Evolutionary conservation across 1,139 yeast genomes (phyloP).

Genomic region (Pichia sp.): DNA sequence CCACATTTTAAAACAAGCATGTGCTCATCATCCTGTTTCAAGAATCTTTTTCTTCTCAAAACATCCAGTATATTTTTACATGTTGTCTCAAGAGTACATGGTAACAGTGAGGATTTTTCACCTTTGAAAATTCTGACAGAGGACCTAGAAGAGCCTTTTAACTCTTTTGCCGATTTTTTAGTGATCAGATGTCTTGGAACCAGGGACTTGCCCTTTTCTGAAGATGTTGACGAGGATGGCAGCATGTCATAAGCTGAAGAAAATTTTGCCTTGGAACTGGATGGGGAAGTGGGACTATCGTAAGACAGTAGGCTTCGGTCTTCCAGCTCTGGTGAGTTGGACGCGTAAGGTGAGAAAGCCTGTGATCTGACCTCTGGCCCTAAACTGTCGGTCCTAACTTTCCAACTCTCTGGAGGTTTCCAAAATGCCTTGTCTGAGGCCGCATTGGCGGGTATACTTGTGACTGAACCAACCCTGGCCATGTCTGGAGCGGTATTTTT

Average conservation of each 20-base stretch:
- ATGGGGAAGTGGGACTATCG: not conserved
- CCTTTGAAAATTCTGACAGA: constrained; percentile 41
- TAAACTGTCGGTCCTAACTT: constrained; percentile 24
- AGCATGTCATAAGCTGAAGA: not conserved
- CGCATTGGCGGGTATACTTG: constrained; percentile 15
- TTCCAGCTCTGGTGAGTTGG: constrained; percentile 4
- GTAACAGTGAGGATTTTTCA: constrained; percentile 43
- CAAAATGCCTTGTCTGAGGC: constrained; percentile 23
- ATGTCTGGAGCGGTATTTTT: constrained; percentile 19
- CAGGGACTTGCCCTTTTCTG: not conserved
- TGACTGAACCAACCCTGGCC: constrained; percentile 25
- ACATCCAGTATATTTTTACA: constrained; percentile 67
- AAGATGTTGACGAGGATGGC: not conserved
- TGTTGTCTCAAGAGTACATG: constrained; percentile 60
- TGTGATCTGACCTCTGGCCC: constrained; percentile 1
- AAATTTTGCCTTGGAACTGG: not conserved
- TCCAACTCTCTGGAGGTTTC: constrained; percentile 35
- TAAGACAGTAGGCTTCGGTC: not conserved
- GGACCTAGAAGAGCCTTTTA: constrained; percentile 37
- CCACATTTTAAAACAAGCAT: constrained; percentile 81
- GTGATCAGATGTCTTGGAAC: constrained; percentile 19
- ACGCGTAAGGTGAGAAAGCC: not conserved
- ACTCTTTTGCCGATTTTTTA: constrained; percentile 19
- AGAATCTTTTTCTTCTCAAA: constrained; percentile 71
- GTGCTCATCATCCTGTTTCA: constrained; percentile 66